These are phyloP conservation scores for Cokeromyces recurvatus DNA, from an alignment of 371 early-diverging fungal species.

Conservation along the genomic window DNA sequence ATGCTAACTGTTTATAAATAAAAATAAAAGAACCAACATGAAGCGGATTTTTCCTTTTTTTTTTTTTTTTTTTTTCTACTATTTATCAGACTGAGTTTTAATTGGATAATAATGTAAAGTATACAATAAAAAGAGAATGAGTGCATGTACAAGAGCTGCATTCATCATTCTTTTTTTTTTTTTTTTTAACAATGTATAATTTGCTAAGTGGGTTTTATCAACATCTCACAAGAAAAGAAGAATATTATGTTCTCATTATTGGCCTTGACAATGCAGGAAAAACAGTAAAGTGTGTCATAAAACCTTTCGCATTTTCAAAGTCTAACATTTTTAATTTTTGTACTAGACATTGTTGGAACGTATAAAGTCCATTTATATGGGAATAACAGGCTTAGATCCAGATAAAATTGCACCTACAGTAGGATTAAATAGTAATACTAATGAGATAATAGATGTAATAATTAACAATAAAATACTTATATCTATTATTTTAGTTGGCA, in stretches of 20 bases:
- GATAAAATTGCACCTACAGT: conserved; percentile 93
- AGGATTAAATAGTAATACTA: conserved; percentile 88
- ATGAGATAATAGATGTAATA: too few relatives aligned
- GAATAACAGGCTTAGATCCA: conserved; percentile 64
- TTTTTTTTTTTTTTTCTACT: too few relatives aligned
- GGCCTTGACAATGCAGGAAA: conserved; percentile 97
- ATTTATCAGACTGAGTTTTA: too few relatives aligned
- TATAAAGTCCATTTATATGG: conserved; percentile 24
- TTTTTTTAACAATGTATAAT: conserved; percentile 70
- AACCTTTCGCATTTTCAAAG: too few relatives aligned
- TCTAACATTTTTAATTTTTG: too few relatives aligned
- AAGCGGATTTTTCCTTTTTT: too few relatives aligned
- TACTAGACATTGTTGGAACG: conserved; percentile 21
- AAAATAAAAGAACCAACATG: neutral
- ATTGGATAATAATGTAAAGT: too few relatives aligned
- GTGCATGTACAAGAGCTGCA: too few relatives aligned
- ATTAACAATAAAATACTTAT: neutral
- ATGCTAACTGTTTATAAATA: neutral
- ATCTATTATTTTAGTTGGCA: conserved; percentile 58
- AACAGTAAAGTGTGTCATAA: conserved; percentile 70
- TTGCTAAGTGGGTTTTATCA: conserved; percentile 86
- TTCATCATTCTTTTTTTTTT: too few relatives aligned
- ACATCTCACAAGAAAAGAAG: conserved; percentile 81
- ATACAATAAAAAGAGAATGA: too few relatives aligned
- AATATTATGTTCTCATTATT: conserved; percentile 89